Conservation (phyloP, 768 basidiomycete species). For the Mycena epipterygia region DNA sequence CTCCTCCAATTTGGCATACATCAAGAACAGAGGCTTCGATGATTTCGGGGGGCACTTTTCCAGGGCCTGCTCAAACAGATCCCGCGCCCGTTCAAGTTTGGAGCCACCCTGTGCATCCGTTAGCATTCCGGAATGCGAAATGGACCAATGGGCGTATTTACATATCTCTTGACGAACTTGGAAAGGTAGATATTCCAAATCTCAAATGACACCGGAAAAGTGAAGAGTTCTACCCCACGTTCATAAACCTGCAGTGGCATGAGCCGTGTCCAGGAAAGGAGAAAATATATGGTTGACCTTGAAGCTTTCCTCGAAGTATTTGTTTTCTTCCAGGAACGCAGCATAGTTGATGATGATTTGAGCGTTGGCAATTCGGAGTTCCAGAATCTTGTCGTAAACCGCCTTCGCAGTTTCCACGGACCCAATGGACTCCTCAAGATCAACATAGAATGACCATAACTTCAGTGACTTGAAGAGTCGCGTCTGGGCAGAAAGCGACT, state of each 20-base stretch:
- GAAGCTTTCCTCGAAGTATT: conserved; percentile 99
- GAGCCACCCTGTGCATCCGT: conserved; percentile 76
- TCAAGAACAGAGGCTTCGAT: conserved; percentile 94
- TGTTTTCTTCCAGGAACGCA: conserved; percentile 96
- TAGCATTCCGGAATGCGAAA: background rate
- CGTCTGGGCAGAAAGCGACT: conserved; percentile 88
- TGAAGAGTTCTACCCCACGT: conserved; percentile 96
- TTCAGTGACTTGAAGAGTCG: conserved; percentile 98
- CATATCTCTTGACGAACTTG: conserved; percentile 97
- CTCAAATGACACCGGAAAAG: conserved; percentile 98
- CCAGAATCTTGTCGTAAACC: conserved; percentile 96
- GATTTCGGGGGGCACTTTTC: conserved; percentile 97
- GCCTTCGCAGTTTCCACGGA: conserved; percentile 92
- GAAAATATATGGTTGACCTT: conserved; percentile 65
- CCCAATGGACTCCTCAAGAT: conserved; percentile 97
- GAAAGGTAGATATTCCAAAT: conserved; percentile 99
- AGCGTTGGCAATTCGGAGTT: conserved; percentile 97
- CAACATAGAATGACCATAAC: conserved; percentile 99
- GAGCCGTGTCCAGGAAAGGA: conserved; percentile 22
- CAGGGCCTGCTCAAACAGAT: conserved; percentile 97
- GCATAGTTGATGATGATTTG: conserved; percentile 98
- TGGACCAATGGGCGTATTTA: conserved; percentile 54
- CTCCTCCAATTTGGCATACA: conserved; percentile 97
- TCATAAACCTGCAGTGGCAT: conserved; percentile 81
- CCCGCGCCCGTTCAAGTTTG: conserved; percentile 95